Percentiles rank a stretch among this genome's conserved stretches.
These are phyloP conservation scores for Sergeia podlipaevii DNA, from an alignment of 208 protist genomes.

Conservation along the genomic window DNA sequence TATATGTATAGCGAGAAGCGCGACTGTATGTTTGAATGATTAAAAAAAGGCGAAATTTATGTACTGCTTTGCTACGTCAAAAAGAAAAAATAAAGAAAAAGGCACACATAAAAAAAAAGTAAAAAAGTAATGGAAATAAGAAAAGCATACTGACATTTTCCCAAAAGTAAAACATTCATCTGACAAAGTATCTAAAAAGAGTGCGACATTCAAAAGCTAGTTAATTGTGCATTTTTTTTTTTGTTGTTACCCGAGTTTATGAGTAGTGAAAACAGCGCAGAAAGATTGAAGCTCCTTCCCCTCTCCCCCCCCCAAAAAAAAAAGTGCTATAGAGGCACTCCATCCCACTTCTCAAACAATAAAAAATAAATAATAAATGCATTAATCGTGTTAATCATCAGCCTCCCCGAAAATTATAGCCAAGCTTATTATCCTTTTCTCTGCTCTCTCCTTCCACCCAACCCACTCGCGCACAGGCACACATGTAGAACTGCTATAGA, in stretches of 20 bases:
- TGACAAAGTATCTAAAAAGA: too few relatives aligned
- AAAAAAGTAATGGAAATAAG: neutral
- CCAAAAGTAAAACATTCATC: too few relatives aligned
- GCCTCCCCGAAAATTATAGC: neutral
- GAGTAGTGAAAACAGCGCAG: too few relatives aligned
- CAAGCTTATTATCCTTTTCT: too few relatives aligned
- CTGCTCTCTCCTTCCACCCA: too few relatives aligned
- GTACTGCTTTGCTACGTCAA: neutral
- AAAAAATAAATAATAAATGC: constrained; percentile 3
- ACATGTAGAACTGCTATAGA: neutral
- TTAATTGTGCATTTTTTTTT: too few relatives aligned
- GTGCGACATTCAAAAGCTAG: too few relatives aligned
- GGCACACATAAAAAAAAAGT: neutral
- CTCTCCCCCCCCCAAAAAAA: too few relatives aligned
- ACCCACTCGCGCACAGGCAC: too few relatives aligned
- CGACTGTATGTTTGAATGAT: neutral
- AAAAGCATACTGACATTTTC: neutral
- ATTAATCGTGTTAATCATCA: constrained; percentile 2
- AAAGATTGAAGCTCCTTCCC: too few relatives aligned
- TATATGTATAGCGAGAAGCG: too few relatives aligned
- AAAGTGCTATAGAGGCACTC: neutral
- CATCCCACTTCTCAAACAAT: neutral
- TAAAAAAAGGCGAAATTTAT: neutral
- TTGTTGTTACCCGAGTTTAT: too few relatives aligned
- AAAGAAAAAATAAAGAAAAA: constrained; percentile 2